Evolutionary conservation across 139 green algal genomes (phyloP).

Genomic region (Coelastrella sp.): DNA sequence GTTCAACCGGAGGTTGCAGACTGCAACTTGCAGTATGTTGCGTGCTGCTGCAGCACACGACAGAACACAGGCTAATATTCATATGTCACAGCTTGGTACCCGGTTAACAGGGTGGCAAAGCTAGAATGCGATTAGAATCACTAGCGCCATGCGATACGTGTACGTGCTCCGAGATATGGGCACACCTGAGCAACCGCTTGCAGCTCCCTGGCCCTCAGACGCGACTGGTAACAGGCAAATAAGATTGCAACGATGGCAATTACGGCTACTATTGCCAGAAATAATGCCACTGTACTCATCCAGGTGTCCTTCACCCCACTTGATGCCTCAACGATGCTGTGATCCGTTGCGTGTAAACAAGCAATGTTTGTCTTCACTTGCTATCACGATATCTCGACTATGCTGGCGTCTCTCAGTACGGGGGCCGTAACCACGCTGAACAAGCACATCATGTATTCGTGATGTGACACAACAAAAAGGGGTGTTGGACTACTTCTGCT

Average conservation of each 20-base stretch:
- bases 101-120: too few species aligned
- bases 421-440: too few species aligned
- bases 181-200: not conserved
- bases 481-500: too few species aligned
- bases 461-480: too few species aligned
- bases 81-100: too few species aligned
- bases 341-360: not conserved
- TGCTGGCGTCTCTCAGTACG: too few species aligned
- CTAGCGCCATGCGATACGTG: too few species aligned
- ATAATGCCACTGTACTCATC: not conserved
- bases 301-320: too few species aligned
- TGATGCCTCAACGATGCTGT: not conserved
- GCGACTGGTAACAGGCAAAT: constrained; percentile 14
- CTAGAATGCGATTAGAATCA: too few species aligned
- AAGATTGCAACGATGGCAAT: constrained; percentile 21
- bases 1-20: not conserved
- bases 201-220: not conserved
- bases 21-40: not conserved
- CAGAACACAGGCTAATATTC: not conserved
- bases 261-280: not conserved
- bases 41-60: not conserved
- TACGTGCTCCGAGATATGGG: not conserved
- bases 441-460: too few species aligned
- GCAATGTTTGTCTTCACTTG: not conserved
- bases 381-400: too few species aligned